Conservation (phyloP, 805 yeast genomes). For the Yueomyces sp. region DNA sequence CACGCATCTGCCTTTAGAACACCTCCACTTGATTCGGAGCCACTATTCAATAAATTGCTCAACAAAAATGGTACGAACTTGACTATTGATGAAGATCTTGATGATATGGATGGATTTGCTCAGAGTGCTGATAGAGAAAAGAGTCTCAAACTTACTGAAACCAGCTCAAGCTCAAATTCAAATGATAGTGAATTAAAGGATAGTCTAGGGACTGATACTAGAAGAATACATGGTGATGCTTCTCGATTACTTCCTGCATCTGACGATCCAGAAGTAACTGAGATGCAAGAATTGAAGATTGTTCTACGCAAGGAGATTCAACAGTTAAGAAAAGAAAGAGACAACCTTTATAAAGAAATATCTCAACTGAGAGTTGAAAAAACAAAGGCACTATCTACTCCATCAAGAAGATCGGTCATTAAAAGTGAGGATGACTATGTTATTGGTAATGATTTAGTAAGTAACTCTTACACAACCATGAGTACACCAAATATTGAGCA, state of each 20-base stretch:
- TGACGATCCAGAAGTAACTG: neutral
- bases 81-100: neutral
- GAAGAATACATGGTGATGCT: neutral
- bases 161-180: too few relatives aligned
- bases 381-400: neutral
- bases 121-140: too few relatives aligned
- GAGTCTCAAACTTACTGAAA: too few relatives aligned
- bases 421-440: neutral
- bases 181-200: too few relatives aligned
- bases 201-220: too few relatives aligned
- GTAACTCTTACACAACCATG: neutral
- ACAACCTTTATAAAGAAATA: constrained; percentile 1
- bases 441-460: neutral
- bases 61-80: neutral
- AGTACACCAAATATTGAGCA: neutral
- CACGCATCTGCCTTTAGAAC: neutral
- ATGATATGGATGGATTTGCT: neutral
- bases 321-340: neutral
- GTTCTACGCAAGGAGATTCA: neutral
- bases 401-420: neutral
- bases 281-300: neutral
- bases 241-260: neutral
- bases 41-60: neutral
- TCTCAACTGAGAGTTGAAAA: neutral
- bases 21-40: neutral